These are phyloP conservation scores for Pichia pseudocactophila DNA, from an alignment of 805 yeast species.

Conservation along the genomic window DNA sequence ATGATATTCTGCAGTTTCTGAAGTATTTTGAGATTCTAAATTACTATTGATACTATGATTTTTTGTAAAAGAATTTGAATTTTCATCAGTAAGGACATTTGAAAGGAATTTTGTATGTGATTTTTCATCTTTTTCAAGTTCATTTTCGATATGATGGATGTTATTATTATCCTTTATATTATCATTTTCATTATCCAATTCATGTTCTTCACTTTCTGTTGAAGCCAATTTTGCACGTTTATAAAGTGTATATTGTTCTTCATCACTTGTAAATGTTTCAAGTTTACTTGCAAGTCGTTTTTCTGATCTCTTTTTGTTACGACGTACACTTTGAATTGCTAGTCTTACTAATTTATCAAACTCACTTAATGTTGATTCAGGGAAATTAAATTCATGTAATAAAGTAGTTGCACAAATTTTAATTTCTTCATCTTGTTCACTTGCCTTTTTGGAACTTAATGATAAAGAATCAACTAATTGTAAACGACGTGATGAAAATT, in stretches of 20 bases:
- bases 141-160: slow-evolving; percentile 1
- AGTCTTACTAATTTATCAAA: slow-evolving; percentile 88
- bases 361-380: slow-evolving; percentile 49
- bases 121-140: slow-evolving; percentile 13
- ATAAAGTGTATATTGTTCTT: slow-evolving; percentile 1
- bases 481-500: slow-evolving; percentile 80
- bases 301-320: slow-evolving; percentile 69
- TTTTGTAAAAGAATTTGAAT: not conserved
- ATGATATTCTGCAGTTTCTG: slow-evolving; percentile 15
- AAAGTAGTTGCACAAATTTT: slow-evolving; percentile 67
- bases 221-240: slow-evolving; percentile 5
- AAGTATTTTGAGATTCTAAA: slow-evolving; percentile 7
- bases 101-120: slow-evolving; percentile 18
- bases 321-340: slow-evolving; percentile 85
- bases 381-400: slow-evolving; percentile 69
- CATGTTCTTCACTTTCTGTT: slow-evolving; percentile 1
- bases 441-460: slow-evolving; percentile 61
- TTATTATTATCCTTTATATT: slow-evolving; percentile 1
- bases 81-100: slow-evolving; percentile 20
- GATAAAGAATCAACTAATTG: slow-evolving; percentile 76
- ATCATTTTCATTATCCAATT: not conserved
- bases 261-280: slow-evolving; percentile 9
- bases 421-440: slow-evolving; percentile 85
- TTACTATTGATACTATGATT: slow-evolving; percentile 9
- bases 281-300: slow-evolving; percentile 28